Evolutionary conservation across 257 asterid genomes (phyloP).

Genomic region (Osmanthus fragrans): DNA sequence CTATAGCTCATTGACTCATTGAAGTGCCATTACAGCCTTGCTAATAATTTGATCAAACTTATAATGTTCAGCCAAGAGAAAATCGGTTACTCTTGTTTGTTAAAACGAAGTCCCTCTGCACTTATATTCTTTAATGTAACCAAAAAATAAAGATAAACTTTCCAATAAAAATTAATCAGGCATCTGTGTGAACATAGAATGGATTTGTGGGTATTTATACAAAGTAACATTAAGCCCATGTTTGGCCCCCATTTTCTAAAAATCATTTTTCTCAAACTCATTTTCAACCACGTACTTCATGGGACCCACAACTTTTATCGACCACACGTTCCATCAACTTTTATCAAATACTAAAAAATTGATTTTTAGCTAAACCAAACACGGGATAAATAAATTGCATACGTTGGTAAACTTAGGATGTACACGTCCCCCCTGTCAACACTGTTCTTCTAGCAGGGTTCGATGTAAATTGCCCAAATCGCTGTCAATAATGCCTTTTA

Average conservation of each 20-base stretch:
- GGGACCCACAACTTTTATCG: no score
- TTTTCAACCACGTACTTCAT: no score
- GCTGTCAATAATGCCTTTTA: neutral
- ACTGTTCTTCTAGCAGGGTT: no score
- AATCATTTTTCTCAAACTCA: no score
- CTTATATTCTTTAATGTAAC: neutral
- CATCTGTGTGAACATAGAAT: neutral
- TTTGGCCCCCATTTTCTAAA: no score
- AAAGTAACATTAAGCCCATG: neutral
- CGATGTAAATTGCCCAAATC: no score
- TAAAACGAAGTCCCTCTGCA: neutral
- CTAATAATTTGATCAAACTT: neutral
- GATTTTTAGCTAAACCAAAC: no score
- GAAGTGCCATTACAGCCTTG: neutral
- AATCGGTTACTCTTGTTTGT: neutral
- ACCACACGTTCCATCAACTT: no score
- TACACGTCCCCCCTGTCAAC: no score
- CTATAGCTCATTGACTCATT: neutral
- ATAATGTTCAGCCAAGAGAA: neutral
- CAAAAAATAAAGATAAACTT: neutral
- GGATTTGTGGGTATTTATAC: neutral
- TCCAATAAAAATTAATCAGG: constrained; percentile 8
- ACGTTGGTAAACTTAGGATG: neutral
- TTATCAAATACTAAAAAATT: no score
- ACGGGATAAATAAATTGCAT: neutral